These are phyloP conservation scores for Yarrowia bubula DNA, from an alignment of 805 yeast genomes.

Conservation along the genomic window DNA sequence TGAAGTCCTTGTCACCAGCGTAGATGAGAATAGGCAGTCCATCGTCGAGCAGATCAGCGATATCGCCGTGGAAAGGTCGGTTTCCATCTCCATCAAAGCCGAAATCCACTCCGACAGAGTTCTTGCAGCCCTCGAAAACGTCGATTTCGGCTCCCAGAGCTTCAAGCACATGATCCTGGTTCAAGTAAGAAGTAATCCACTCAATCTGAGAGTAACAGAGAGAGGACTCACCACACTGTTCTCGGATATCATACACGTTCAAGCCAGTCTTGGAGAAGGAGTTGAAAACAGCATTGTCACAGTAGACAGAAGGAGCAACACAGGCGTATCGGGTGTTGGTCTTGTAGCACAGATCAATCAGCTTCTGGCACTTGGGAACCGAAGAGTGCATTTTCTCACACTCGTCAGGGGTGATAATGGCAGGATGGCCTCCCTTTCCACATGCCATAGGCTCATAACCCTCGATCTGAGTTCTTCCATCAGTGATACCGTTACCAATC, in stretches of 20 bases:
- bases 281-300: conserved; percentile 63
- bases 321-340: conserved; percentile 64
- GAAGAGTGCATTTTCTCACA: conserved; percentile 63
- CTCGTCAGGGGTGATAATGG: conserved; percentile 65
- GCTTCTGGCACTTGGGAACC: conserved; percentile 62
- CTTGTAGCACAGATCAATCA: conserved; percentile 68
- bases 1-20: conserved; percentile 95
- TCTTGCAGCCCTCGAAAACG: conserved; percentile 44
- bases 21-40: conserved; percentile 81
- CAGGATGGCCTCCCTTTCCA: conserved; percentile 73
- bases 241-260: conserved; percentile 65
- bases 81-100: conserved; percentile 86
- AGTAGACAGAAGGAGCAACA: conserved; percentile 80
- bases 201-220: conserved; percentile 74
- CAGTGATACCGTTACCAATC: conserved; percentile 93
- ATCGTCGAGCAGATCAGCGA: conserved; percentile 66
- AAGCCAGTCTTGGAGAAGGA: conserved; percentile 61
- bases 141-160: conserved; percentile 88
- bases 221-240: conserved; percentile 40
- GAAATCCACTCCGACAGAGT: conserved; percentile 76
- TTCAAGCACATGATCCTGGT: conserved; percentile 65
- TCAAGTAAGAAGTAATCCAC: conserved; percentile 72
- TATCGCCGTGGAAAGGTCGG: conserved; percentile 77
- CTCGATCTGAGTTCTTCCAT: conserved; percentile 72
- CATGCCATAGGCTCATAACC: conserved; percentile 94